Percentiles rank a stretch among this genome's conserved stretches.
phyloP scores from a whole-genome alignment of 2,329 filamentous ascomycete genomes.

The Phialophora chinensis region DNA sequence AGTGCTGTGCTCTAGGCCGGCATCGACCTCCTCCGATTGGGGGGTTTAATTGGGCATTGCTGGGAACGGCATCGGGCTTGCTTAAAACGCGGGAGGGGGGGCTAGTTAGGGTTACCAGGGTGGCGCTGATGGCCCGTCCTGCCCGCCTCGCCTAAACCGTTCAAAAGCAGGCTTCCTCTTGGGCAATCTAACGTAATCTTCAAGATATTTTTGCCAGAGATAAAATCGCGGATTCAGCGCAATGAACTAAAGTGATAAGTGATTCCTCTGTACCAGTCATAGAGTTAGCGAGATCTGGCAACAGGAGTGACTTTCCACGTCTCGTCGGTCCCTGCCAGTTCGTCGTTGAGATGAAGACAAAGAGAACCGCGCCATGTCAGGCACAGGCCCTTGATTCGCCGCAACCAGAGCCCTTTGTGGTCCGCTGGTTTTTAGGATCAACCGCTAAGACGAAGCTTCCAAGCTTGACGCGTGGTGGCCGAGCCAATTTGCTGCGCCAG shows the following conservation, averaged over 20 bases:
- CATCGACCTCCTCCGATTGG: not conserved
- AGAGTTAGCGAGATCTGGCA: not conserved
- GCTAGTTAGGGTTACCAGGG: constrained; percentile 1
- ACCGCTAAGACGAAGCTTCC: constrained; percentile 24
- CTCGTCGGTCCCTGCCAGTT: not conserved
- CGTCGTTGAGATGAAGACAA: not conserved
- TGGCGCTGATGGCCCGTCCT: not conserved
- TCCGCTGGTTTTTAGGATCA: constrained; percentile 15
- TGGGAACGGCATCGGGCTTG: constrained; percentile 3
- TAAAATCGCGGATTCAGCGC: not conserved
- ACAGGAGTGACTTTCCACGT: not conserved
- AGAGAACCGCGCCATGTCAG: constrained; percentile 16
- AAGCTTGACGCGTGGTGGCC: not conserved
- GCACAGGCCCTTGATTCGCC: constrained; percentile 32
- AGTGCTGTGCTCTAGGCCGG: constrained; percentile 1
- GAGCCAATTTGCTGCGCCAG: not conserved
- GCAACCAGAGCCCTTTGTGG: constrained; percentile 24
- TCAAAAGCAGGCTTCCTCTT: not conserved
- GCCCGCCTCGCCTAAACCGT: not conserved
- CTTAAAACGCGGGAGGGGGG: constrained; percentile 1
- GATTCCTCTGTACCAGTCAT: not conserved
- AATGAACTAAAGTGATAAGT: not conserved
- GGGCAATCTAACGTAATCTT: constrained; percentile 27
- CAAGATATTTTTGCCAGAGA: not conserved
- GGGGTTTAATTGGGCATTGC: constrained; percentile 11